Base-by-base conservation (phyloP, 1,284 basidiomycete species). In the Calocybe gambosa region DNA sequence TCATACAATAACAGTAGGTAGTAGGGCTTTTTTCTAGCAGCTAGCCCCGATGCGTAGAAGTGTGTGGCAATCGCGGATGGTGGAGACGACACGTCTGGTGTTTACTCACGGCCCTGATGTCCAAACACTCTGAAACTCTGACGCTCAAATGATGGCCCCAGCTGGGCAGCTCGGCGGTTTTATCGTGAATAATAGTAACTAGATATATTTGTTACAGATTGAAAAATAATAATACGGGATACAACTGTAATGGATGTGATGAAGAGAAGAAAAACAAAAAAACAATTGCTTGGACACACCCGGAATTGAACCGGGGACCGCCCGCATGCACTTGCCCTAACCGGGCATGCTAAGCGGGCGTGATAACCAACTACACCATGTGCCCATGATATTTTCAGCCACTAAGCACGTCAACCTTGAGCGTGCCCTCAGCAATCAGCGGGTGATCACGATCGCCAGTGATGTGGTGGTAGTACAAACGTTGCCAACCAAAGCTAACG, bases 351-450 rank as follows among this genome's bases (percentile, higher is more conserved):
- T 52, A 50, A 52, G 47, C 48, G 51, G 51, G 48, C 51, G 48
- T 52, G 51, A 52, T 52, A 52, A 52, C 51, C 51, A 50, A 53
- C 51, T 50, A 50, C 53, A 55, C 53, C 53, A 55, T 55, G 51
- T 55, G 53, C 53, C 53, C 52, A 42, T 53, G 21, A 23, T 23
- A 23, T n/a, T n/a, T n/a, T n/a, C n/a, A n/a, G n/a, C n/a, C n/a
- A n/a, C n/a, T n/a, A n/a, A n/a, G n/a, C n/a, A n/a, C n/a, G n/a
- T n/a, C n/a, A n/a, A n/a, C n/a, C n/a, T n/a, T n/a, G n/a, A n/a
- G n/a, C n/a, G n/a, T n/a, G n/a, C n/a, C n/a, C n/a, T n/a, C n/a
- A n/a, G n/a, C n/a, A n/a, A n/a, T n/a, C n/a, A n/a, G n/a, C n/a
- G n/a, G n/a, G n/a, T n/a, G n/a, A n/a, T n/a, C n/a, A n/a, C n/a